Evolutionary conservation across 331 rosid species (phyloP), one percentile per base, ranked within the genome.

Genomic region (Malus hybrid): DNA sequence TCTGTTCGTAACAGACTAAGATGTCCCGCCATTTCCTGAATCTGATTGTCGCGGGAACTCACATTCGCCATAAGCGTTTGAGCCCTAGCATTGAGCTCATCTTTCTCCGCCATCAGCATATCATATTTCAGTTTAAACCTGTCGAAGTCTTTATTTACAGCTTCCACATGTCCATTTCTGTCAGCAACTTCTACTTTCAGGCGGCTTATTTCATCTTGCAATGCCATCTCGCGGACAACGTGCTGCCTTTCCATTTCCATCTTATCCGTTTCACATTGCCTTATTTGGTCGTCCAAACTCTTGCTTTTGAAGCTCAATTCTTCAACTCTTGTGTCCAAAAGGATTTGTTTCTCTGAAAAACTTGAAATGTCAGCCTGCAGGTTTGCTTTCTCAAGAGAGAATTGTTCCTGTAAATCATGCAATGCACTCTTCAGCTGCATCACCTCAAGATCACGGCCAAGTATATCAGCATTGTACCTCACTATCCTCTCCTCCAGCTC

Each of bases 161-260:
- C 24, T 24, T 24, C 24, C 24, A 24, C 24, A 24, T 24, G 24
- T 24, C 24, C 24, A 24, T 24, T 24, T 24, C 24, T 24, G 24
- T 24, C 84, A 48, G 4, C 32, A 68, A 90, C 84, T 75, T 86
- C 96, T 70, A 79, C 85, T 71, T 72, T 89, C 79, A 89, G 80
- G 83, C 64, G 75, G 68, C 57, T 75, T 64, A 85, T 85, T 79
- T 90, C 88, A 28, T 73, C 82, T 83, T 85, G 86, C 83, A 81
- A 79, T 68, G 72, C 76, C 70, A 60, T 83, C 80, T 80, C 83
- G 15, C 81, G 83, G 15, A 71, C 74, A 67, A 59, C 76, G 60
- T 79, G 83, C 83, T 67, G 65, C 82, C 81, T 83, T 78, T 79
- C 78, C 60, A 80, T 72, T 81, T 85, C 80, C 34, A 78, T 18